Percentiles rank a stretch among this genome's conserved stretches.
phyloP scores from a whole-genome alignment of 768 basidiomycete species.

The Trametes cingulata region DNA sequence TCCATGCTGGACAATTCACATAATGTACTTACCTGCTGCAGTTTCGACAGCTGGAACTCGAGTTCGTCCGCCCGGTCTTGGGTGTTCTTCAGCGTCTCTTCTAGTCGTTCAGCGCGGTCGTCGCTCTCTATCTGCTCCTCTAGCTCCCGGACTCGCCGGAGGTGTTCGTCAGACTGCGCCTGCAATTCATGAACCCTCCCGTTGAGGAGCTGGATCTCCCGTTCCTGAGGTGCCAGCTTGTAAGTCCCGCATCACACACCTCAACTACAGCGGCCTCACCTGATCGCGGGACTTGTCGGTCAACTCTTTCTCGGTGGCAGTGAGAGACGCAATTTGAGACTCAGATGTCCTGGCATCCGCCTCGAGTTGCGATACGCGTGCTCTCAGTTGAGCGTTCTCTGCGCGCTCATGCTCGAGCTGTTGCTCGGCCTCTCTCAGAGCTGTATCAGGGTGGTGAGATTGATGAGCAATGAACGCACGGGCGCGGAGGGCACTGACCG shows the following conservation, averaged over 20 bases:
- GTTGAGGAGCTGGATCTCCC: conserved; percentile 68
- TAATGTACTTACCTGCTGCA: conserved; percentile 63
- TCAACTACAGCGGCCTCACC: conserved; percentile 33
- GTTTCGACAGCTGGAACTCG: conserved; percentile 77
- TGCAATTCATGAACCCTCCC: conserved; percentile 53
- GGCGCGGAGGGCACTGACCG: conserved; percentile 22
- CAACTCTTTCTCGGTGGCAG: conserved; percentile 55
- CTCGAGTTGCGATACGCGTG: conserved; percentile 45
- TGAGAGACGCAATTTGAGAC: conserved; percentile 42
- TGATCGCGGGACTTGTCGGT: conserved; percentile 52
- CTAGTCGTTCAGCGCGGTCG: conserved; percentile 75
- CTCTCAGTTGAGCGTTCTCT: conserved; percentile 22
- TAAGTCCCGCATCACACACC: background rate
- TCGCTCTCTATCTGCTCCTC: conserved; percentile 84
- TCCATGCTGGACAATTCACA: too few relatives aligned
- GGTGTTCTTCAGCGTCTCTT: conserved; percentile 71
- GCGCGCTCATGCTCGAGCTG: conserved; percentile 26
- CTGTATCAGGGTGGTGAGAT: conserved; percentile 15
- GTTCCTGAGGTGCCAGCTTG: conserved; percentile 51
- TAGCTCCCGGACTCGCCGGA: conserved; percentile 65
- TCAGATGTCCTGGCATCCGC: conserved; percentile 39
- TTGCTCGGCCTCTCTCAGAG: conserved; percentile 27
- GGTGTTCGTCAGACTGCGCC: conserved; percentile 52
- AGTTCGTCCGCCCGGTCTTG: conserved; percentile 83
- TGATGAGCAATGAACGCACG: background rate